phyloP scores from a whole-genome alignment of 495 filamentous ascomycete genomes.

The Xylaria telfairii region DNA sequence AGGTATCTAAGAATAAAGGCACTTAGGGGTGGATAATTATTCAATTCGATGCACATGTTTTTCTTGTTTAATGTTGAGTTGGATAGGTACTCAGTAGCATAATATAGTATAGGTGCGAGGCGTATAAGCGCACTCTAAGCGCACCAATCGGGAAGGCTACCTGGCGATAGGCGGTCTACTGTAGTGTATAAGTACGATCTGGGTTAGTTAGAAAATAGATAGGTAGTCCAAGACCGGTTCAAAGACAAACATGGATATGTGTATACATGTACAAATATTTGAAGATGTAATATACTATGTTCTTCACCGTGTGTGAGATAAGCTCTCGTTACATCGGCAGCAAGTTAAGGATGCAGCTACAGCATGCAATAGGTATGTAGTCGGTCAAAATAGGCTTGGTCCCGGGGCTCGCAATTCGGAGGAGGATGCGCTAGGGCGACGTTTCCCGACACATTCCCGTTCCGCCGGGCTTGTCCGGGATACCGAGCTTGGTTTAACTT shows the following conservation, averaged over 20 bases:
- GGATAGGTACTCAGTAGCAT: too few species aligned
- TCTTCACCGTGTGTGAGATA: neutral
- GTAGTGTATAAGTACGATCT: too few species aligned
- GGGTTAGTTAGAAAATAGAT: neutral
- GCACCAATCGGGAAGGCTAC: constrained; percentile 1
- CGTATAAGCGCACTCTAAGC: too few species aligned
- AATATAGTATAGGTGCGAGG: neutral
- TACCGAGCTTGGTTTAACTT: neutral
- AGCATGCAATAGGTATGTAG: neutral
- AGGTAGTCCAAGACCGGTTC: neutral
- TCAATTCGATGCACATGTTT: too few species aligned
- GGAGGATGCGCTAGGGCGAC: constrained; percentile 13
- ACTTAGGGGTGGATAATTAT: too few species aligned
- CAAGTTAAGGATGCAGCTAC: neutral
- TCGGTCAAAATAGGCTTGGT: neutral
- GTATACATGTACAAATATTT: too few species aligned
- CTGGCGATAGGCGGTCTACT: neutral
- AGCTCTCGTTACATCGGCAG: neutral
- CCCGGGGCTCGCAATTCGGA: neutral
- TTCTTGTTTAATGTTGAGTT: neutral
- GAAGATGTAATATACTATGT: neutral
- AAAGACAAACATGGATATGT: neutral
- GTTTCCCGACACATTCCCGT: constrained; percentile 5
- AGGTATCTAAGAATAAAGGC: too few species aligned
- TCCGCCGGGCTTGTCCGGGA: neutral